phyloP scores from a whole-genome alignment of 768 basidiomycete genomes.

The Porphyrellus cyaneotinctus region DNA sequence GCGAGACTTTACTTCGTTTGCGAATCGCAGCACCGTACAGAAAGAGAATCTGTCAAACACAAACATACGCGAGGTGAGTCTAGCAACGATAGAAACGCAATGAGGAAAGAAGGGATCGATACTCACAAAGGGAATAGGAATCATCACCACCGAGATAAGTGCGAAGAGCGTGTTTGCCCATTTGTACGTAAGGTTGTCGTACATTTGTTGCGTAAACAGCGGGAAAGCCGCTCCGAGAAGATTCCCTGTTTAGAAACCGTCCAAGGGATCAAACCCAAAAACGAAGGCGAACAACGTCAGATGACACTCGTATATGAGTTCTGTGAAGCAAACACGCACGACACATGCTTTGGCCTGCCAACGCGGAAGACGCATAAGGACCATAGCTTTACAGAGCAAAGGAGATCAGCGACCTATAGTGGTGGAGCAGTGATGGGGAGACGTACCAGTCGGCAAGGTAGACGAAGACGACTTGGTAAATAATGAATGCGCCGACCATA shows the following conservation, averaged over 20 bases:
- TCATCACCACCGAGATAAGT: slow-evolving; percentile 47
- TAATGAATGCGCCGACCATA: slow-evolving; percentile 47
- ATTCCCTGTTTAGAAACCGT: slow-evolving; percentile 37
- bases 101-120: background rate
- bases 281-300: slow-evolving; percentile 18
- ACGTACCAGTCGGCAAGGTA: slow-evolving; percentile 63
- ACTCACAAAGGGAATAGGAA: slow-evolving; percentile 59
- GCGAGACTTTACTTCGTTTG: slow-evolving; percentile 26
- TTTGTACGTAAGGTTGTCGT: slow-evolving; percentile 47
- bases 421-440: background rate
- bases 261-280: slow-evolving; percentile 4
- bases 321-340: slow-evolving; percentile 33
- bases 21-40: slow-evolving; percentile 32
- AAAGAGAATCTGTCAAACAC: slow-evolving; percentile 26
- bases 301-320: background rate
- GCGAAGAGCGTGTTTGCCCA: slow-evolving; percentile 62
- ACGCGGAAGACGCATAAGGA: slow-evolving; percentile 62
- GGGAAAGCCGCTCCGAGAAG: slow-evolving; percentile 52
- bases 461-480: slow-evolving; percentile 56
- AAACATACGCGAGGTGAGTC: background rate
- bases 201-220: slow-evolving; percentile 61
- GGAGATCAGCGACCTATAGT: background rate
- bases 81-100: background rate
- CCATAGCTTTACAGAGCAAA: slow-evolving; percentile 38
- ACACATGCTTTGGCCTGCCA: slow-evolving; percentile 63